Conservation (phyloP, 352 stramenopile species). For the Phytophthora parvispora region DNA sequence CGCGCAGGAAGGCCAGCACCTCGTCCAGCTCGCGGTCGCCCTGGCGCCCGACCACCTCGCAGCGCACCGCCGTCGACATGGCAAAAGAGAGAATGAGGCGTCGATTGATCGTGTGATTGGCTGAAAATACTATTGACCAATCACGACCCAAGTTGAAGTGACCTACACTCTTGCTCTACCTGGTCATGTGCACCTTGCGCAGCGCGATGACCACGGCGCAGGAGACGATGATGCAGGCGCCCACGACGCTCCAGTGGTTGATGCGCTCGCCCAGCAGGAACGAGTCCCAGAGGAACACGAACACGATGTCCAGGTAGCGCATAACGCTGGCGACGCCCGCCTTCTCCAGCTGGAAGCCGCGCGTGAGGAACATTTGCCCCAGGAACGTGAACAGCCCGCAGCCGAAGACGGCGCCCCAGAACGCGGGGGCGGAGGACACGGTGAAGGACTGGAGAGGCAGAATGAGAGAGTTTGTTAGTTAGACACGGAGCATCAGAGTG, state of each 20-base stretch:
- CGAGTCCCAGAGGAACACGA: constrained; percentile 77
- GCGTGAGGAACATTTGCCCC: constrained; percentile 62
- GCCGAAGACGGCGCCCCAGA: constrained; percentile 48
- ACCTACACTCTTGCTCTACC: too few relatives aligned
- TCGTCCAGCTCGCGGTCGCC: too few relatives aligned
- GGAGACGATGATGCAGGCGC: constrained; percentile 30
- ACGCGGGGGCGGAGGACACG: constrained; percentile 25
- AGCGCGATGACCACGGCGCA: constrained; percentile 43
- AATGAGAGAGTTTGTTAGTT: not conserved
- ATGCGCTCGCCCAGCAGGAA: constrained; percentile 38
- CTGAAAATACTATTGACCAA: too few relatives aligned
- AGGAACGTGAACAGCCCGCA: constrained; percentile 50
- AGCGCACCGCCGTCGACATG: too few relatives aligned
- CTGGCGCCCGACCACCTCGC: too few relatives aligned
- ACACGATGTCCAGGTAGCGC: constrained; percentile 77
- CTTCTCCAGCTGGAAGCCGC: constrained; percentile 72
- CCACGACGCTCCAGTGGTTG: constrained; percentile 33
- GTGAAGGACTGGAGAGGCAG: constrained; percentile 27
- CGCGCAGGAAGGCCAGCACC: too few relatives aligned
- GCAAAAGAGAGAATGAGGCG: too few relatives aligned
- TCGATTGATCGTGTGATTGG: too few relatives aligned
- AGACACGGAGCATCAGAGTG: too few relatives aligned
- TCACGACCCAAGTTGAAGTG: too few relatives aligned
- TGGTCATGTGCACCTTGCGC: constrained; percentile 33
- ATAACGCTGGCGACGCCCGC: constrained; percentile 67